A percentile compares a stretch with the other conserved stretches of the same genome.
Conservation (phyloP, 306 rosid species). For the Bauhinia variegata region DNA sequence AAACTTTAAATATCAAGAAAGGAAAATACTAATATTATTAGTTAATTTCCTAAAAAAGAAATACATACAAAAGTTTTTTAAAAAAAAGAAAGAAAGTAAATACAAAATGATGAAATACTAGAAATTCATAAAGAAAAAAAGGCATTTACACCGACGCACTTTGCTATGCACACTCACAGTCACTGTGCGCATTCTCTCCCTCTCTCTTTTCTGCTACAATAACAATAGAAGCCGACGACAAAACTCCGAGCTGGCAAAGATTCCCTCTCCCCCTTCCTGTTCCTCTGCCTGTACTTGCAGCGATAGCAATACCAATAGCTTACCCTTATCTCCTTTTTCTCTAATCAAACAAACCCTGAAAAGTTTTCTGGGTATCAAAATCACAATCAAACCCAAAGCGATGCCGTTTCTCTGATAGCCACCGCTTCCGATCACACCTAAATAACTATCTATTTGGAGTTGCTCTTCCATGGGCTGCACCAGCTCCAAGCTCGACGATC, state of each 20-base stretch:
- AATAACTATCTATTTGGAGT: not conserved
- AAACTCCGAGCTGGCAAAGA: slow-evolving; percentile 87
- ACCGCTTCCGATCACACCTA: no score
- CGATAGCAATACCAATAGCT: no score
- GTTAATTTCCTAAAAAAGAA: no score
- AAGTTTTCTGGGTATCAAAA: not conserved
- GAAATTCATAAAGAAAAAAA: not conserved
- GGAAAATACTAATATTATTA: not conserved
- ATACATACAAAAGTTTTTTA: not conserved
- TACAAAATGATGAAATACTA: not conserved
- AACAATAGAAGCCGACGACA: slow-evolving; percentile 68
- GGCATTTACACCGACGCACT: slow-evolving; percentile 39
- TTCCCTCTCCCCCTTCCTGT: slow-evolving; percentile 44
- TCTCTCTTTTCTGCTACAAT: slow-evolving; percentile 37
- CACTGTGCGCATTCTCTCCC: not conserved
- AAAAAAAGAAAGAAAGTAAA: not conserved
- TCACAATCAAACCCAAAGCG: not conserved
- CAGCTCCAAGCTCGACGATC: slow-evolving; percentile 91
- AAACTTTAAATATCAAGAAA: no score
- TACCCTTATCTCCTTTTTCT: not conserved
- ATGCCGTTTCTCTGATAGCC: not conserved
- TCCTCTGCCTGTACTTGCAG: not conserved
- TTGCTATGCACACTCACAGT: slow-evolving; percentile 9
- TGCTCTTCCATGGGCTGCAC: slow-evolving; percentile 71
- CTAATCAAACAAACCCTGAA: slow-evolving; percentile 12